Conservation (phyloP, 371 early-diverging fungal species). For the Conidiobolus coronatus region DNA sequence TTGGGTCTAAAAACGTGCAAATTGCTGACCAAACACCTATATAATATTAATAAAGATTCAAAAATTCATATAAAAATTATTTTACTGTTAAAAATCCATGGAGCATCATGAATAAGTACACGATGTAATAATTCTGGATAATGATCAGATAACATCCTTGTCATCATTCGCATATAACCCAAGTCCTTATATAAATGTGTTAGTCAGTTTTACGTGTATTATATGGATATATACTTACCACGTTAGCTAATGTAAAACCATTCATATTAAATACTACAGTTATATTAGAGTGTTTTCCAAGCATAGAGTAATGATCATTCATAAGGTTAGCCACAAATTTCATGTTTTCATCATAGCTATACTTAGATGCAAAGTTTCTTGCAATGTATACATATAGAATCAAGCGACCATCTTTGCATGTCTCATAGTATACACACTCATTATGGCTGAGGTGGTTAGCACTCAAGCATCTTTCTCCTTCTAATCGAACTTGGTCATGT, state of each 20-base stretch:
- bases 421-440: conserved; percentile 27
- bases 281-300: conserved; percentile 42
- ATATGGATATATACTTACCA: conserved; percentile 16
- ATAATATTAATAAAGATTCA: conserved; percentile 17
- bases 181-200: too few species aligned
- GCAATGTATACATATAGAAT: conserved; percentile 30
- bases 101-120: conserved; percentile 58
- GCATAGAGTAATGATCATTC: conserved; percentile 47
- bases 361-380: conserved; percentile 15
- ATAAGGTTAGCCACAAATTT: conserved; percentile 53
- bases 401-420: conserved; percentile 24
- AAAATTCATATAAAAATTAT: conserved; percentile 49
- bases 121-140: conserved; percentile 73
- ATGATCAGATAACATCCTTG: conserved; percentile 11
- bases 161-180: too few species aligned
- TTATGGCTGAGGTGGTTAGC: conserved; percentile 23
- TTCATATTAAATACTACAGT: conserved; percentile 63
- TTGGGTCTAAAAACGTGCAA: conserved; percentile 71
- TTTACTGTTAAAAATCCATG: conserved; percentile 69
- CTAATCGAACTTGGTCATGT: conserved; percentile 22
- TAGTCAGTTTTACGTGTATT: too few species aligned
- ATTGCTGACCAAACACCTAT: conserved; percentile 62
- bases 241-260: conserved; percentile 51
- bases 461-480: conserved; percentile 24
- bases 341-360: conserved; percentile 21